A percentile compares a stretch with the other conserved stretches of the same genome.
phyloP scores from a whole-genome alignment of 768 basidiomycete genomes.

The Boletus reticuloceps region DNA sequence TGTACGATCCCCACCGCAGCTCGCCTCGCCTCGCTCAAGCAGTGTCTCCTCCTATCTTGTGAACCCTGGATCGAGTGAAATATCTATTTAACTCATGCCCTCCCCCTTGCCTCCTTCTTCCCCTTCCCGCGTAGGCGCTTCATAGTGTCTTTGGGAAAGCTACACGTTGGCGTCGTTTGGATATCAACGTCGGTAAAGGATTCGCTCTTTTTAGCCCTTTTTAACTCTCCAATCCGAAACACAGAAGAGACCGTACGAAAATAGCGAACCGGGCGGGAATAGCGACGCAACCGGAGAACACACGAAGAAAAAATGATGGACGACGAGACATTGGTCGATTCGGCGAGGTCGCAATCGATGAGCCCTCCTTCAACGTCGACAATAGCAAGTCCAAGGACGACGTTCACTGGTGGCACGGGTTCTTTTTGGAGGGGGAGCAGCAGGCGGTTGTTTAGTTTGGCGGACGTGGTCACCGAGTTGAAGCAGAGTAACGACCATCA shows the following conservation, averaged over 20 bases:
- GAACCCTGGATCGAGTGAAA: conserved; percentile 9
- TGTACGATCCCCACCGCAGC: conserved; percentile 10
- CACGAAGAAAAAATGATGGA: conserved; percentile 15
- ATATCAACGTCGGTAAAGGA: not conserved
- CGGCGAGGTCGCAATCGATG: conserved; percentile 14
- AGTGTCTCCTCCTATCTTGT: not conserved
- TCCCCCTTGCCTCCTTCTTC: not conserved
- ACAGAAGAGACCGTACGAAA: not conserved
- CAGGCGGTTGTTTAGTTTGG: conserved; percentile 38
- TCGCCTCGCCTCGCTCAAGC: conserved; percentile 15
- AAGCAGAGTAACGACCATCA: conserved; percentile 35
- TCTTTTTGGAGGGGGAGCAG: conserved; percentile 24
- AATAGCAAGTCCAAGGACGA: conserved; percentile 9
- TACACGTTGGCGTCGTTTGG: not conserved
- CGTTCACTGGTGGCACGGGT: not conserved
- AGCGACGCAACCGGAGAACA: not conserved
- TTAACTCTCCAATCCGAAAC: not conserved
- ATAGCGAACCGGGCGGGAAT: not conserved
- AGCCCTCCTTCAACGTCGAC: conserved; percentile 23
- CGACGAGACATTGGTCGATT: conserved; percentile 23
- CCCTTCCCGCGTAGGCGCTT: conserved; percentile 11
- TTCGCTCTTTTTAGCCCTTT: too few relatives aligned
- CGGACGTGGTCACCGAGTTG: conserved; percentile 45
- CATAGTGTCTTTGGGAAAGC: conserved; percentile 1
- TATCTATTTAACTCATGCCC: conserved; percentile 11